Evolutionary conservation across 805 yeast genomes (phyloP).

Genomic region (Peterozyma xylosa): DNA sequence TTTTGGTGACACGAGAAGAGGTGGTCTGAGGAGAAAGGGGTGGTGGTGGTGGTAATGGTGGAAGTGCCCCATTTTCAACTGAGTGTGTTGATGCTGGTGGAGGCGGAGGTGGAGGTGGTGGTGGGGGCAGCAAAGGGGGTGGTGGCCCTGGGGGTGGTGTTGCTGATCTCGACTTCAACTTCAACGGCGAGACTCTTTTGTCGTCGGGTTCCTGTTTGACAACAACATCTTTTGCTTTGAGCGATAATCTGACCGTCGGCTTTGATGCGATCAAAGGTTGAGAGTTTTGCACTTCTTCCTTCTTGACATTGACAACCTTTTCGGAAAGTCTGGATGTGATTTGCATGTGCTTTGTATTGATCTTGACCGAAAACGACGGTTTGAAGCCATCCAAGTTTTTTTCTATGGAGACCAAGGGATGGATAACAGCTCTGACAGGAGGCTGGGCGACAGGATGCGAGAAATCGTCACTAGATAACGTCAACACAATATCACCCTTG

Average conservation of each 20-base stretch:
- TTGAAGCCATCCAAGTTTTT: background rate
- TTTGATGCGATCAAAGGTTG: background rate
- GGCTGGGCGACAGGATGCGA: background rate
- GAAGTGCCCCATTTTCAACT: too few relatives aligned
- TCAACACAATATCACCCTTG: slow-evolving; percentile 14
- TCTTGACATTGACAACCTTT: background rate
- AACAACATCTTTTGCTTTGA: background rate
- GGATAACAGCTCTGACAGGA: background rate
- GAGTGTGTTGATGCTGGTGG: too few relatives aligned
- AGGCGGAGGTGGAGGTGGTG: background rate
- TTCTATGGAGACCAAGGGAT: background rate
- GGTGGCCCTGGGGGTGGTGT: background rate
- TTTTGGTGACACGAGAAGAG: too few relatives aligned
- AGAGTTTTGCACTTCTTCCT: background rate
- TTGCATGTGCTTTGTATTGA: background rate
- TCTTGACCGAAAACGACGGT: background rate
- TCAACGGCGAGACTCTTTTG: background rate
- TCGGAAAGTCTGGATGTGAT: background rate
- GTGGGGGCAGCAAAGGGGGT: background rate
- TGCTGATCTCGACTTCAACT: background rate
- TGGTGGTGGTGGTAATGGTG: too few relatives aligned
- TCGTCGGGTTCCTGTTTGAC: background rate
- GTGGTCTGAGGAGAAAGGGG: too few relatives aligned
- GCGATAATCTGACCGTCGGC: background rate
- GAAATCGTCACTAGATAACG: slow-evolving; percentile 21